phyloP scores from a whole-genome alignment of 805 yeast species.

The Cyberlindnera samutprakarnensis region DNA sequence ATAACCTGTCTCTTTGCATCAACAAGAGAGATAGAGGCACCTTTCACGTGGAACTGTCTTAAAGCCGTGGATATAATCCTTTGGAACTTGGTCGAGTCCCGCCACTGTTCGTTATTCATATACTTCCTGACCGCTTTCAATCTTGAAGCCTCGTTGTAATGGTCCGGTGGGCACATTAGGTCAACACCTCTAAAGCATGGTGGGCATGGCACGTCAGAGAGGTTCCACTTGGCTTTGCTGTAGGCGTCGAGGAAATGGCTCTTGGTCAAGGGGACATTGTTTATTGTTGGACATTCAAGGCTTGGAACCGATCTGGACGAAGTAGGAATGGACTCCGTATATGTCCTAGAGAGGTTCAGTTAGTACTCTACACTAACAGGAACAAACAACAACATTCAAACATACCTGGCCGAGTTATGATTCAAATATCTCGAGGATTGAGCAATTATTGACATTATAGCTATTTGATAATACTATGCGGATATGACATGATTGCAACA shows the following conservation, averaged over 20 bases:
- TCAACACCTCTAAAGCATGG: conserved; percentile 38
- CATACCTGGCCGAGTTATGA: no score
- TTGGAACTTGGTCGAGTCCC: conserved; percentile 30
- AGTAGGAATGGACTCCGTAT: no score
- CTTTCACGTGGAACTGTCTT: conserved; percentile 36
- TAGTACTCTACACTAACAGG: no score
- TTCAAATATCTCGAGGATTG: no score
- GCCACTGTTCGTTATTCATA: conserved; percentile 42
- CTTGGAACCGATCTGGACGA: neutral
- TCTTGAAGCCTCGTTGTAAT: conserved; percentile 41
- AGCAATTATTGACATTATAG: no score
- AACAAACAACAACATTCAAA: no score
- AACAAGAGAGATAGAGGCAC: conserved; percentile 54
- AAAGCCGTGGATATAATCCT: conserved; percentile 31
- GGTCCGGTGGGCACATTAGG: conserved; percentile 53
- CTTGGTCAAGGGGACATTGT: conserved; percentile 34
- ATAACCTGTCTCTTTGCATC: conserved; percentile 40
- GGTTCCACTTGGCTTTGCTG: conserved; percentile 47
- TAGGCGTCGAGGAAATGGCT: conserved; percentile 51
- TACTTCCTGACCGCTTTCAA: conserved; percentile 35
- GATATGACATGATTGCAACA: no score
- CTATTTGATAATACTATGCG: no score
- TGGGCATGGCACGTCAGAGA: conserved; percentile 50
- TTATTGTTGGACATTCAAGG: conserved; percentile 5
- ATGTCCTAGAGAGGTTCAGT: no score